A percentile compares a stretch with the other conserved stretches of the same genome.
Conservation (phyloP, 805 yeast genomes). For the Wickerhamomyces tratensis region DNA sequence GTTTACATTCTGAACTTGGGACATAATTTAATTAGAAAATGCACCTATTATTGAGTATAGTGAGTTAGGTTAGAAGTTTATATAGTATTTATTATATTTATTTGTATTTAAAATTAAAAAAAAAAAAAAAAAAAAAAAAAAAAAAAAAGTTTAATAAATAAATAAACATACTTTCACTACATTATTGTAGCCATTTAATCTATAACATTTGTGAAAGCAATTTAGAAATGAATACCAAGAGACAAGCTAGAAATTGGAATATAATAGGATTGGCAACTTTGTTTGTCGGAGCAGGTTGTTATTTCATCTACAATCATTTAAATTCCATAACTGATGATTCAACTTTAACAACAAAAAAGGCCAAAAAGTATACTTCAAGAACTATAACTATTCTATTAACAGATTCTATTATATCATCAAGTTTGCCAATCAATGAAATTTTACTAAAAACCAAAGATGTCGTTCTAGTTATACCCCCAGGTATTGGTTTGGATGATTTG, state of each 20-base stretch:
- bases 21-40: too few species aligned
- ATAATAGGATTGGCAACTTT: constrained; percentile 3
- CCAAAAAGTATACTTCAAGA: constrained; percentile 10
- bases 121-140: too few species aligned
- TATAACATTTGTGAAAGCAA: neutral
- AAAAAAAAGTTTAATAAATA: too few species aligned
- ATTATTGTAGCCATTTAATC: neutral
- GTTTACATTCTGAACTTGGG: too few species aligned
- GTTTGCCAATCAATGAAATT: constrained; percentile 16
- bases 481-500: constrained; percentile 10
- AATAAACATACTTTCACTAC: too few species aligned
- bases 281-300: constrained; percentile 4
- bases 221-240: neutral
- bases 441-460: constrained; percentile 17
- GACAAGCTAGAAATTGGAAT: constrained; percentile 1
- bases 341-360: neutral
- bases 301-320: constrained; percentile 6
- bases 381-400: constrained; percentile 15
- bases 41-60: too few species aligned
- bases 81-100: too few species aligned
- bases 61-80: too few species aligned
- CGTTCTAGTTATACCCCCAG: constrained; percentile 27
- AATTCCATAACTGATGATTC: neutral
- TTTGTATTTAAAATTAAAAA: too few species aligned
- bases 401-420: constrained; percentile 17